Evolutionary conservation across 495 filamentous ascomycete species (phyloP).

Genomic region (Aspergillus avenaceus): DNA sequence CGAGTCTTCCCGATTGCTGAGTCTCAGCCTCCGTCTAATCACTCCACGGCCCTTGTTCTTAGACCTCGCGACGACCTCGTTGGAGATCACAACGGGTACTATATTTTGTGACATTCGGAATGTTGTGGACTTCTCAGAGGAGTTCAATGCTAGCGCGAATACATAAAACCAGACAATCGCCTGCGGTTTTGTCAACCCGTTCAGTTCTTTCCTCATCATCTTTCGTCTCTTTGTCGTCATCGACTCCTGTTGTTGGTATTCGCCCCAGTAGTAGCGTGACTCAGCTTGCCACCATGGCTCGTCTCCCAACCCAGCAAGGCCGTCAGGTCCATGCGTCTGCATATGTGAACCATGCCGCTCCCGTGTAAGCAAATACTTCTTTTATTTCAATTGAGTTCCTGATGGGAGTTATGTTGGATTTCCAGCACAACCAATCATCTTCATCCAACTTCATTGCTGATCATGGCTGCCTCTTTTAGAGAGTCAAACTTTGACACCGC

Average conservation of each 20-base stretch:
- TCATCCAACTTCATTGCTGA: background rate
- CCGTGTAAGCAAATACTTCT: slow-evolving; percentile 34
- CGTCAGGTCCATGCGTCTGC: slow-evolving; percentile 38
- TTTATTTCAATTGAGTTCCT: background rate
- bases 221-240: slow-evolving; percentile 2
- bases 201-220: slow-evolving; percentile 15
- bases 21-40: slow-evolving; percentile 20
- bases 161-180: slow-evolving; percentile 33
- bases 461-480: slow-evolving; percentile 13
- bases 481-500: slow-evolving; percentile 57
- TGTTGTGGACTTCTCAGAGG: slow-evolving; percentile 36
- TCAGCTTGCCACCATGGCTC: slow-evolving; percentile 37
- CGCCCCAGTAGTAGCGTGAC: slow-evolving; percentile 21
- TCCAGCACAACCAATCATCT: too few species aligned
- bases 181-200: slow-evolving; percentile 21
- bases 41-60: slow-evolving; percentile 28
- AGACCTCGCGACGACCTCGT: slow-evolving; percentile 21
- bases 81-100: slow-evolving; percentile 21
- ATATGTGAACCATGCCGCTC: slow-evolving; percentile 32
- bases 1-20: slow-evolving; percentile 42
- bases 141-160: slow-evolving; percentile 28
- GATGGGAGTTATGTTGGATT: background rate
- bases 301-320: slow-evolving; percentile 39
- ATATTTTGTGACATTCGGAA: slow-evolving; percentile 26
- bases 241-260: slow-evolving; percentile 5